Evolutionary conservation across 2,329 filamentous ascomycete species (phyloP), one percentile per base, ranked within the genome.

Genomic region (Aspergillus tubingensis): DNA sequence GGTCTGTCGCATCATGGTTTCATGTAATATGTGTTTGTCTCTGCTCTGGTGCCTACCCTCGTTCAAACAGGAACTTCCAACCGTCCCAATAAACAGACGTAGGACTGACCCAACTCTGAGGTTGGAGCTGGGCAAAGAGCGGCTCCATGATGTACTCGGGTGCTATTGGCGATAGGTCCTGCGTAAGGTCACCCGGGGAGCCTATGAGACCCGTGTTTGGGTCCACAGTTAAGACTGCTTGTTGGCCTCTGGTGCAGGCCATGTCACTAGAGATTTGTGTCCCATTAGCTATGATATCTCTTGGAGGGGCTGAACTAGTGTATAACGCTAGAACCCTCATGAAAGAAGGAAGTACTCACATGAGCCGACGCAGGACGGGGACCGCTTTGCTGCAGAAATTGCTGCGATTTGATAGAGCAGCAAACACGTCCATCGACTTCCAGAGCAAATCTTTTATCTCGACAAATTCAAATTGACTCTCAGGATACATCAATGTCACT

Each of bases 321-420:
- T 32, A 11, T 23, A 8, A 19, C 8, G 11, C 13, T 19, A 19
- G 48, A 0, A 19, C 2, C 10, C 25, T 4, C n/a, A 19, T 8
- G 2, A 15, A 38, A 15, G 49, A 15, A 8, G 39, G 8, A 27
- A 13, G 23, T 32, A 67, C 70, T 51, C 67, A 76, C 73, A 76
- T 68, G 27, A 76, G 71, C 36, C 72, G 71, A 43, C 70, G 68
- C 11, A 77, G 65, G 23, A 76, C 67, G 1, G 70, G 74, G 0
- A 75, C 71, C 1, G 74, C 75, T 55, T 74, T 76, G 62, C 71
- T 73, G 63, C 74, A 77, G 58, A 77, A 72, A 21, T 64, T 67
- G 54, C 75, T 77, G 44, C 74, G 67, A 23, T 70, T 67, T 2
- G 74, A 73, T 17, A 76, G 66, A 1, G 67, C 61, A 36, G 73